Evolutionary conservation across 2,329 filamentous ascomycete species (phyloP), one percentile per base, ranked within the genome.

Genomic region (Cadophora malorum): DNA sequence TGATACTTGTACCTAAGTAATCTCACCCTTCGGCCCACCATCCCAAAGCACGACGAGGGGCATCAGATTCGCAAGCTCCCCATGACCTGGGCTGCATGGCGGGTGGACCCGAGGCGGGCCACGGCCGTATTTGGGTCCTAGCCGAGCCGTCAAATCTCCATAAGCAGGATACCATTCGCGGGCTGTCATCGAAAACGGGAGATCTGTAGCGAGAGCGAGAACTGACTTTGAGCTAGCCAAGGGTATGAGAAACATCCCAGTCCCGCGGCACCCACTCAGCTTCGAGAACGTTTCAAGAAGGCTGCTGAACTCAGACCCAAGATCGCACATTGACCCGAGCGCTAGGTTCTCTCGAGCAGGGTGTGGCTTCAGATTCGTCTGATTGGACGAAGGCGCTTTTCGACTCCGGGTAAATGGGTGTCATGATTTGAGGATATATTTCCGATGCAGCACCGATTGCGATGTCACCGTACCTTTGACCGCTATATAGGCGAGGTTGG

Each of bases 241-340:
- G 52, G 52, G 16, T 33, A 1, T 55, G 52, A 33, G 52, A 33
- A 33, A 55, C 52, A 55, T 55, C 33, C 33, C 56, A 38, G 35
- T 25, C 38, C 10, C 12, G n/a, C 56, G 21, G 33, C 33, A 41
- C n/a, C 56, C 33, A 59, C 9, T 59, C n/a, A 59, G 35, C 56
- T 59, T 59, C 56, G 56, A 59, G 56, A 59, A 59, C 56, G 56
- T 59, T 59, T 23, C 33, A 59, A 41, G 56, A 59, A 59, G 21
- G 55, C n/a, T 56, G 33, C 53, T 56, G 28, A 59, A 16, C 21
- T 19, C 10, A 23, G 4, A 12, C 4, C 23, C 25, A 41, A 7
- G 56, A 45, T 59, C 56, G 21, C 35, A 25, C 35, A 5, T 21
- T 45, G 56, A 25, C 33, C 56, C 33, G 21, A 45, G 56, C 21